Percentiles rank a stretch among this genome's conserved stretches.
phyloP scores from a whole-genome alignment of 179 eudicot species.

The Spinacia oleracea region DNA sequence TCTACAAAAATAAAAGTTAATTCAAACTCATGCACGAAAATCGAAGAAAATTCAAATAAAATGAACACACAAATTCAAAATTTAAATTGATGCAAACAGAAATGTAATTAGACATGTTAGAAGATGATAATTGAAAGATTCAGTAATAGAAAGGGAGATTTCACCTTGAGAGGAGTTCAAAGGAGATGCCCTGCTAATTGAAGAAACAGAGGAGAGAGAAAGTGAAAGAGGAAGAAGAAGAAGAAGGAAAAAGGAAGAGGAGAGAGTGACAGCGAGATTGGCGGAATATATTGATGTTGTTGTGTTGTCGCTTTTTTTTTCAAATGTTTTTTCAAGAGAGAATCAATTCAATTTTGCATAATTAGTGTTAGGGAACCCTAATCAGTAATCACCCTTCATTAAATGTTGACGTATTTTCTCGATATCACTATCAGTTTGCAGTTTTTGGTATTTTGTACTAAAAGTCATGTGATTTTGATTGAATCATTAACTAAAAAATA shows the following conservation, averaged over 20 bases:
- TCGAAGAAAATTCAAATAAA: neutral
- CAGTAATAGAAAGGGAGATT: neutral
- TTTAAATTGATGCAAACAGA: neutral
- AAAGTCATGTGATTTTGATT: no score
- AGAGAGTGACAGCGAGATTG: constrained; percentile 21
- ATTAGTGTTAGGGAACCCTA: neutral
- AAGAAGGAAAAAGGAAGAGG: neutral
- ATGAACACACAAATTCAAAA: neutral
- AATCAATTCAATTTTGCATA: neutral
- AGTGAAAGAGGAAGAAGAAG: no score
- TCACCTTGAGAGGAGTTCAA: constrained; percentile 16
- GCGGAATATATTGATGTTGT: constrained; percentile 16
- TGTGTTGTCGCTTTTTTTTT: constrained; percentile 15
- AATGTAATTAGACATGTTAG: neutral
- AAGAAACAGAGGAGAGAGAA: neutral
- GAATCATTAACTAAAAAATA: no score
- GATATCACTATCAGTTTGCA: no score
- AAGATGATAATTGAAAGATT: neutral
- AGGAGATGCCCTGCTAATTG: no score
- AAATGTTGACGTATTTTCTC: no score
- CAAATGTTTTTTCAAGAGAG: neutral
- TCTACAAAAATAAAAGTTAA: neutral
- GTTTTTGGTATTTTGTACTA: no score
- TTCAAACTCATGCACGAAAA: constrained; percentile 8
- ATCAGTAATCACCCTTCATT: no score